Evolutionary conservation across 768 basidiomycete species (phyloP).

Genomic region (Pleurotus djamor): DNA sequence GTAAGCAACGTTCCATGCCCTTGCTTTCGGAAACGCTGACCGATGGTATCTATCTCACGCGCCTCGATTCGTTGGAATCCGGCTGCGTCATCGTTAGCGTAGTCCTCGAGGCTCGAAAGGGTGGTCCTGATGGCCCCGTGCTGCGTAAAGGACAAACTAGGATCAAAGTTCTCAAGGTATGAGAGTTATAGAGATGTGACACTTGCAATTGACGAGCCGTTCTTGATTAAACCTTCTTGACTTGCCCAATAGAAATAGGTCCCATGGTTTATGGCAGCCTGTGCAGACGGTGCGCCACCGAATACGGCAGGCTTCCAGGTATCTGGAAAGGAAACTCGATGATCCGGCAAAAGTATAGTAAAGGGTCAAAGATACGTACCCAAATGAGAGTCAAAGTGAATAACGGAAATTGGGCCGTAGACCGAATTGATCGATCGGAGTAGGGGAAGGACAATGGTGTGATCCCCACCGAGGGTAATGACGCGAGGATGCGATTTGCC

Average conservation of each 20-base stretch:
- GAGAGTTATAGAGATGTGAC: constrained; percentile 21
- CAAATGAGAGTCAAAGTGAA: constrained; percentile 87
- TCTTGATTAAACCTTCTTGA: constrained; percentile 76
- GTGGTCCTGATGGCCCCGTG: constrained; percentile 88
- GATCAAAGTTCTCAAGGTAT: constrained; percentile 54
- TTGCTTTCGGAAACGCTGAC: constrained; percentile 27
- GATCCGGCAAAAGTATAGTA: constrained; percentile 12
- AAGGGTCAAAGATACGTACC: constrained; percentile 17
- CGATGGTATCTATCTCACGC: constrained; percentile 81
- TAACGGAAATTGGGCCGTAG: constrained; percentile 79
- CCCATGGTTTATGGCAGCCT: constrained; percentile 81
- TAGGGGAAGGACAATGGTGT: constrained; percentile 68
- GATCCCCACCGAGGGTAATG: constrained; percentile 85
- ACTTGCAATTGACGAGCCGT: constrained; percentile 85
- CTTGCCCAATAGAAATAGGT: constrained; percentile 92
- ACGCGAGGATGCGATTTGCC: constrained; percentile 77
- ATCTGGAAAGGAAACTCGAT: constrained; percentile 30
- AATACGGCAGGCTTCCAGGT: constrained; percentile 78
- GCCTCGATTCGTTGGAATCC: constrained; percentile 86
- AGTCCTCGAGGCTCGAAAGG: constrained; percentile 74
- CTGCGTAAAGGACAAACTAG: constrained; percentile 65
- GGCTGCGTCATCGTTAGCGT: constrained; percentile 71
- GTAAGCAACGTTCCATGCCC: background rate
- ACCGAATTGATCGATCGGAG: constrained; percentile 72
- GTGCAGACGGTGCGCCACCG: constrained; percentile 69